These are phyloP conservation scores for Dendrobium nobile DNA, from an alignment of 106 monocot genomes.

Conservation along the genomic window DNA sequence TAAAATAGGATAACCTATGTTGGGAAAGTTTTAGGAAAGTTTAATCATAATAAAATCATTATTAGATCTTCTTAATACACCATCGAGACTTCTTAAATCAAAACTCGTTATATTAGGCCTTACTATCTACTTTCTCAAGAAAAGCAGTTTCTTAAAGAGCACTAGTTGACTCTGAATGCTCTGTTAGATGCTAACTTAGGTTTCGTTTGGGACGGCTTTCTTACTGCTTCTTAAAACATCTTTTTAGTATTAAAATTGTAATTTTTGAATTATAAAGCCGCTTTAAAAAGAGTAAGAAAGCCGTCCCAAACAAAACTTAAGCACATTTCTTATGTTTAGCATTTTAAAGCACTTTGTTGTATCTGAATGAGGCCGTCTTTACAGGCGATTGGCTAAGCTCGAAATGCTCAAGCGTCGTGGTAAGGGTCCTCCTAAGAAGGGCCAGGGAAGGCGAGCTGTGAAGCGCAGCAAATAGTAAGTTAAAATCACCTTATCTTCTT, in stretches of 20 bases:
- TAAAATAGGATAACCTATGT: too few species aligned
- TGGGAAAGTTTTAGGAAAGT: too few species aligned
- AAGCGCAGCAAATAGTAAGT: slow-evolving; percentile 73
- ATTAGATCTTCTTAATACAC: too few species aligned
- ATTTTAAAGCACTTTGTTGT: background rate
- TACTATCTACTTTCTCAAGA: background rate
- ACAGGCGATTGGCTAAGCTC: slow-evolving; percentile 77
- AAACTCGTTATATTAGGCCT: background rate
- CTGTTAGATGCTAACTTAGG: background rate
- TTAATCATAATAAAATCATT: too few species aligned
- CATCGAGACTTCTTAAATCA: background rate
- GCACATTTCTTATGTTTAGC: background rate
- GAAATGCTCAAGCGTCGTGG: slow-evolving; percentile 93
- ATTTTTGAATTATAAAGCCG: too few species aligned
- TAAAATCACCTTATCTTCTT: background rate
- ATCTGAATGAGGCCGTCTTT: background rate
- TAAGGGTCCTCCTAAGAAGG: slow-evolving; percentile 97
- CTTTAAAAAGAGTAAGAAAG: too few species aligned
- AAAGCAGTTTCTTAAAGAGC: background rate
- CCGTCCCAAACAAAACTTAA: background rate
- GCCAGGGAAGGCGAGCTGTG: slow-evolving; percentile 90
- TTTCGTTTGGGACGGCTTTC: too few species aligned
- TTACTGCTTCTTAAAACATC: too few species aligned
- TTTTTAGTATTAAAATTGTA: too few species aligned
- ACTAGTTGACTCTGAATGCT: background rate